Conservation (phyloP, 805 yeast species). For the Myxozyma geophila region DNA sequence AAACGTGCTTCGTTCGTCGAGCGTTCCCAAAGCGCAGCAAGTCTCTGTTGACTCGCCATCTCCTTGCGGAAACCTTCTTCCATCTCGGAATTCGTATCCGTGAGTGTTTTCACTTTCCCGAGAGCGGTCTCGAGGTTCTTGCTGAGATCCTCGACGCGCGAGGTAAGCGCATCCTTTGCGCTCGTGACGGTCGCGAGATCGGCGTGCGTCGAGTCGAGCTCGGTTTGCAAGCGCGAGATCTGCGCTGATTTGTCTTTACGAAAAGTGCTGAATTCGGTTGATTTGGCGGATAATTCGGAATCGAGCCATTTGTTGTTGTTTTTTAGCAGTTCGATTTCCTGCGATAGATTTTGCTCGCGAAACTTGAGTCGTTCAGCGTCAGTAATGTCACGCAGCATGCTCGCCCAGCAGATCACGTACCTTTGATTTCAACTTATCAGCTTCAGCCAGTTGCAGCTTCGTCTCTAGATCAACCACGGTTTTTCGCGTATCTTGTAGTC, state of each 20-base stretch:
- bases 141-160: conserved; percentile 48
- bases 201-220: conserved; percentile 47
- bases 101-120: conserved; percentile 53
- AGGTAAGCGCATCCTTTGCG: conserved; percentile 45
- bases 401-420: conserved; percentile 10
- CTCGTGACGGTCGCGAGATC: conserved; percentile 42
- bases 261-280: conserved; percentile 44
- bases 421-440: conserved; percentile 39
- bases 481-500: conserved; percentile 49
- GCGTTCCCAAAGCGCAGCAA: conserved; percentile 60
- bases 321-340: conserved; percentile 51
- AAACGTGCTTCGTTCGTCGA: conserved; percentile 56
- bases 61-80: conserved; percentile 61
- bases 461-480: conserved; percentile 49
- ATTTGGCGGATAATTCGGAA: conserved; percentile 46
- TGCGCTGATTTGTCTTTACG: conserved; percentile 45
- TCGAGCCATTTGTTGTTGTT: conserved; percentile 52
- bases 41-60: conserved; percentile 63
- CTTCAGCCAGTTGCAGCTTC: conserved; percentile 46
- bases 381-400: background rate
- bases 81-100: conserved; percentile 50
- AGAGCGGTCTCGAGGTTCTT: conserved; percentile 51
- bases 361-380: conserved; percentile 37
- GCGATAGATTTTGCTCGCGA: conserved; percentile 48
- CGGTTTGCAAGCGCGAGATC: conserved; percentile 44